Evolutionary conservation across 129 eudicot species (phyloP), one percentile per base, ranked within the genome.

Genomic region (Tagetes erecta): DNA sequence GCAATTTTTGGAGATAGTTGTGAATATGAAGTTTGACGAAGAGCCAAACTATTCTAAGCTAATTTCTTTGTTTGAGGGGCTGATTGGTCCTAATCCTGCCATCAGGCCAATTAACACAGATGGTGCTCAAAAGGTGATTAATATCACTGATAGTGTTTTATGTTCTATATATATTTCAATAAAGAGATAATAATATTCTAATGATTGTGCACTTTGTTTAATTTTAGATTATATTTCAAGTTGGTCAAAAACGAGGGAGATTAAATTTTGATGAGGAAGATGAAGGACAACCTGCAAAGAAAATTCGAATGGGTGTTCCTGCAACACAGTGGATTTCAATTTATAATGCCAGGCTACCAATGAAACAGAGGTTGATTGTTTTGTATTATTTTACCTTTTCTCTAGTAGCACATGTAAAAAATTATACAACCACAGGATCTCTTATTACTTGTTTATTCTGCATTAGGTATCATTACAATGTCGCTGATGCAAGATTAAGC

Each of bases 21-120:
- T 88, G 73, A 91, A 91, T 78, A 86, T 91, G 91, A 91, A 87
- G 82, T 91, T 91, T 58, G 97, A 91, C 33, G 97, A 91, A 78
- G 97, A 91, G 76, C 97, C 97, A n/a, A 91, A 87, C 68, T 91
- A 91, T 86, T 80, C 97, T 39, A 91, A 88, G 84, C 73, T 91
- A 74, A 91, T 91, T 64, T 91, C 97, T 69, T 75, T 91, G 40
- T 91, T 91, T 40, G 97, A 80, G 80, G 84, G 80, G 36, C 67
- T 80, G 53, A 13, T 80, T 20, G 84, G 84, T 33, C 76, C 80
- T 14, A 80, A 80, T 60, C 84, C 84, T 80, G 84, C 84, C 56
- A 80, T 80, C 30, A 80, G 84, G 67, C 84, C 84, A 13, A 80
- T 80, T 37, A 80, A 80, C 71, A 80, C 84, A 50, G 84, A 80